Evolutionary conservation across 495 filamentous ascomycete genomes (phyloP).

Genomic region (Aspergillus cavernicola): DNA sequence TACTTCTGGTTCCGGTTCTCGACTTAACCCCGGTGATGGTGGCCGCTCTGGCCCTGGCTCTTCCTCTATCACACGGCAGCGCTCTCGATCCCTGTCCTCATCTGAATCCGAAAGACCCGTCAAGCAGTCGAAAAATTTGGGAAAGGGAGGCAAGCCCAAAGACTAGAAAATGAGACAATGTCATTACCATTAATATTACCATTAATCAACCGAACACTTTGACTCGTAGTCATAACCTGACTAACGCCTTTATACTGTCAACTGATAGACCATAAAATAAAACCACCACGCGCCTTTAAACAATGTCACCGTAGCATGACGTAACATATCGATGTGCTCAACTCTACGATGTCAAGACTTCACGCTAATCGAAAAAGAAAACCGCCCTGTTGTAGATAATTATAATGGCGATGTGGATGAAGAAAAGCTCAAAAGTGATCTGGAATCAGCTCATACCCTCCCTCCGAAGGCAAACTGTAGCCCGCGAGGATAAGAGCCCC

Average conservation of each 20-base stretch:
- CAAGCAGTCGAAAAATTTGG: too few species aligned
- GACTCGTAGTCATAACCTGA: background rate
- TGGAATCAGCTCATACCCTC: conserved; percentile 77
- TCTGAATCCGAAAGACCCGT: too few species aligned
- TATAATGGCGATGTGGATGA: background rate
- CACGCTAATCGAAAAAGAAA: conserved; percentile 3
- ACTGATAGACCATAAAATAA: too few species aligned
- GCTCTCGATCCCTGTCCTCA: too few species aligned
- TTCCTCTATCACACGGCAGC: too few species aligned
- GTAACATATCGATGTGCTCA: too few species aligned
- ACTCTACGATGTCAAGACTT: too few species aligned
- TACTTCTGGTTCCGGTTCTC: background rate
- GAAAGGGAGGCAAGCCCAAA: too few species aligned
- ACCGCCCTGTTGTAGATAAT: too few species aligned
- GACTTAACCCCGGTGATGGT: background rate
- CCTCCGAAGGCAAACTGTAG: conserved; percentile 69
- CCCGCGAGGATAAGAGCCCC: conserved; percentile 59
- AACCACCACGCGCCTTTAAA: too few species aligned
- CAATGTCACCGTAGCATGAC: too few species aligned
- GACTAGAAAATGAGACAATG: background rate
- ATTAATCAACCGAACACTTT: too few species aligned
- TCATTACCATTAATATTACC: background rate
- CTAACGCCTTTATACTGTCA: conserved; percentile 4
- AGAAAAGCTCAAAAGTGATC: conserved; percentile 23
- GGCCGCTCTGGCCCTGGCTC: background rate